phyloP scores from a whole-genome alignment of 306 rosid genomes.

The Vigna radiata region DNA sequence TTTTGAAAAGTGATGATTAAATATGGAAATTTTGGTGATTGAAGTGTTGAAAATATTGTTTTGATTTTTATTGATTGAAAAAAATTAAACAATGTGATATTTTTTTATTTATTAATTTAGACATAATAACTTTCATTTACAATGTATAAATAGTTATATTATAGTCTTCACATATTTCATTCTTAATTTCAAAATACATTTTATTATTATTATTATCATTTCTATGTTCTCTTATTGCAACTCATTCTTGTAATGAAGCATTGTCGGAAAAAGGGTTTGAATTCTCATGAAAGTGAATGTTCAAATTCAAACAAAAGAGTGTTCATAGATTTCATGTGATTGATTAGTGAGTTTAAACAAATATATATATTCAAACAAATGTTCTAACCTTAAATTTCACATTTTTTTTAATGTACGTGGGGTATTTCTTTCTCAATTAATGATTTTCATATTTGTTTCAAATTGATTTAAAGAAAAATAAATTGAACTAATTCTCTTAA shows the following conservation, averaged over 20 bases:
- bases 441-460: too few species aligned
- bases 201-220: too few species aligned
- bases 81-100: conserved; percentile 48
- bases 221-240: too few species aligned
- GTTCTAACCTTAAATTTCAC: too few species aligned
- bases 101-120: conserved; percentile 36
- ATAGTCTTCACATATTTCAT: not conserved
- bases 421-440: too few species aligned
- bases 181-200: not conserved
- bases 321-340: not conserved
- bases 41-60: conserved; percentile 6
- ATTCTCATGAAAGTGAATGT: not conserved
- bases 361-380: too few species aligned
- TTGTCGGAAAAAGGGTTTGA: not conserved
- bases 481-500: too few species aligned
- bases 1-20: not conserved
- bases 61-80: conserved; percentile 10
- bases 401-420: too few species aligned
- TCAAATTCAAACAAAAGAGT: not conserved
- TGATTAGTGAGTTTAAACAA: too few species aligned
- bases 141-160: too few species aligned
- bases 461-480: too few species aligned
- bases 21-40: conserved; percentile 10
- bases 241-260: too few species aligned
- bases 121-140: conserved; percentile 40